Evolutionary conservation across 345 rosid species (phyloP).

Genomic region (Erodium maritimum): DNA sequence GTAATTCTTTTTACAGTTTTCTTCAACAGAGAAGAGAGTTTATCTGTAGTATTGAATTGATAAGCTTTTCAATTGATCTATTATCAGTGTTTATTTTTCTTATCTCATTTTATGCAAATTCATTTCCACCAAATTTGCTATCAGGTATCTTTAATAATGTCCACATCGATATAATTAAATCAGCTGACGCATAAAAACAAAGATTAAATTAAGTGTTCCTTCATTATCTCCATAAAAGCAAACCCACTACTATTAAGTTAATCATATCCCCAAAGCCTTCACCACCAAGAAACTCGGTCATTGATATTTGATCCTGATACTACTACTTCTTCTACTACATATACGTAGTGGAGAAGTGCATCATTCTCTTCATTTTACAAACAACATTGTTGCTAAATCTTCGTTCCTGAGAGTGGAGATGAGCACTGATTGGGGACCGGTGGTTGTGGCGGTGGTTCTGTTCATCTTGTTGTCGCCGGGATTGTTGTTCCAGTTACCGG

Average conservation of each 20-base stretch:
- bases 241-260: slow-evolving; percentile 40
- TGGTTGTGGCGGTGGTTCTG: slow-evolving; percentile 47
- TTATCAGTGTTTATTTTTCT: no score
- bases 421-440: slow-evolving; percentile 90
- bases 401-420: slow-evolving; percentile 10
- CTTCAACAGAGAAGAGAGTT: no score
- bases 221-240: slow-evolving; percentile 26
- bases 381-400: neutral
- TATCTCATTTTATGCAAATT: slow-evolving; percentile 16
- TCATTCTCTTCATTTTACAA: neutral
- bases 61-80: no score
- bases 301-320: slow-evolving; percentile 10
- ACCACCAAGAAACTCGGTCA: slow-evolving; percentile 28
- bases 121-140: neutral
- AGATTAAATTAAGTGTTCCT: slow-evolving; percentile 8
- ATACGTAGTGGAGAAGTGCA: neutral
- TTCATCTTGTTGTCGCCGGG: slow-evolving; percentile 94
- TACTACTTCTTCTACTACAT: neutral
- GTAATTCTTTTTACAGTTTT: neutral
- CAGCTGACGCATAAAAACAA: neutral
- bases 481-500: slow-evolving; percentile 73
- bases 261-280: slow-evolving; percentile 37
- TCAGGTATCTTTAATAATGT: slow-evolving; percentile 16
- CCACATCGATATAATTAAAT: slow-evolving; percentile 1
- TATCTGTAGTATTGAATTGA: no score